Base-by-base conservation (phyloP, 2,329 filamentous ascomycete species). In the Endothia cerciana region DNA sequence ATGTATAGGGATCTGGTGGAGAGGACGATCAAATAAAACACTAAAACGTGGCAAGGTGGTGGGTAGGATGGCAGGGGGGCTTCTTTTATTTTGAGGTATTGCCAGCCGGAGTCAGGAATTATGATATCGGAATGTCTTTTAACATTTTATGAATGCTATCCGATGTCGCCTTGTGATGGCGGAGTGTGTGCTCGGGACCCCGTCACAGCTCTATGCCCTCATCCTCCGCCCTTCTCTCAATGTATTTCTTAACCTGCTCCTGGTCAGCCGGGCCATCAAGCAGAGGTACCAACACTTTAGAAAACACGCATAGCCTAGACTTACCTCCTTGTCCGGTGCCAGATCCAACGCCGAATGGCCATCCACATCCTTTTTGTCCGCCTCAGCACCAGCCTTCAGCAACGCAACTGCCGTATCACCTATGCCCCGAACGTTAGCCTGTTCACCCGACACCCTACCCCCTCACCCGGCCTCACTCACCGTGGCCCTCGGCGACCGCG, bases 1-100 rank as follows among this genome's bases (percentile, higher is more conserved):
- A 97, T 99, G 85, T 98, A 98, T 81, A 88, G 93, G 70, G 94
- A 98, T 75, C 79, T 99, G 76, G 91, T 97, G 59, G 92, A 97
- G 79, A 88, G 89, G 74, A 94, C 92, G 65, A 87, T 93, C 74
- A 90, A 88, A 78, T 91, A 77, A 69, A 56, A 13, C n/a, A 19
- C 30, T 30, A 38, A 11, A 22, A 4, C 15, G 19, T 10, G 17
- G 19, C 13, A 22, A 22, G 25, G 47, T 30, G n/a, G 33, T 25
- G 38, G 36, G 19, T 33, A 60, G 19, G 57, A 22, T 25, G 51
- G 10, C n/a, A 30, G 17, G 28, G 30, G 15, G 51, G 22, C 5
- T 45, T 22, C 2, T n/a, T 28, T 6, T 17, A 58, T 33, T 38
- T 10, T 56, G 30, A 45, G 63, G 57, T 43, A 47, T 49, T 38